phyloP scores from a whole-genome alignment of 805 yeast genomes.

The Tetrapisispora nanseiensis region DNA sequence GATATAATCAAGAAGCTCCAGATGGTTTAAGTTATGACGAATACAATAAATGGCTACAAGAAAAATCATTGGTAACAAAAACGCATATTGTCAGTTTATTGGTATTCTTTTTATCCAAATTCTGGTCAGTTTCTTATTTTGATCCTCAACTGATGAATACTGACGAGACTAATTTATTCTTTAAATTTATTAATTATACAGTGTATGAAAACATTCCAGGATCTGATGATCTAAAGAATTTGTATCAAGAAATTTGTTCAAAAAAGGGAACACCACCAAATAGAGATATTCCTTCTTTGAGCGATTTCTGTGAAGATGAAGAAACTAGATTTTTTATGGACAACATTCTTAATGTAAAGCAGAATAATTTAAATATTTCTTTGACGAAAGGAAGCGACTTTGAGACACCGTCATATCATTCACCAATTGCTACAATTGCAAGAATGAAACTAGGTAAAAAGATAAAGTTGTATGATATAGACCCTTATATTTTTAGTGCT shows the following conservation, averaged over 20 bases:
- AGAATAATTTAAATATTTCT: neutral
- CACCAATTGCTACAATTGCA: conserved; percentile 3
- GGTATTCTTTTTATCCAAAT: conserved; percentile 54
- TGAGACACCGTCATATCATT: neutral
- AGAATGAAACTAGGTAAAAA: conserved; percentile 29
- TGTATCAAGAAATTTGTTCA: conserved; percentile 16
- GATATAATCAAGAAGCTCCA: conserved; percentile 71
- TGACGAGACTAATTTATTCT: conserved; percentile 3
- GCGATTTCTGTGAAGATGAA: neutral
- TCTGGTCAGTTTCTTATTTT: conserved; percentile 58
- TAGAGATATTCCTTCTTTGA: neutral
- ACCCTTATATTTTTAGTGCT: conserved; percentile 66
- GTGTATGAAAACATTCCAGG: conserved; percentile 37
- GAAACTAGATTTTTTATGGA: conserved; percentile 2
- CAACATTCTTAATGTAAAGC: neutral
- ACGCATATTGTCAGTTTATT: conserved; percentile 55
- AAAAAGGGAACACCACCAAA: conserved; percentile 29
- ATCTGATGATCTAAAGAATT: conserved; percentile 27
- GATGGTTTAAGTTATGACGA: conserved; percentile 81
- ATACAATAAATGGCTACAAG: conserved; percentile 64
- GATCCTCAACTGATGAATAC: conserved; percentile 33
- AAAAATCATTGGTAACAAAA: conserved; percentile 60
- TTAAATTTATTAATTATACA: conserved; percentile 29
- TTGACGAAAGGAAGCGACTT: neutral
- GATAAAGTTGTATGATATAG: conserved; percentile 51